phyloP scores from a whole-genome alignment of 1,139 yeast genomes.

The Nakaseomyces nivariensis region DNA sequence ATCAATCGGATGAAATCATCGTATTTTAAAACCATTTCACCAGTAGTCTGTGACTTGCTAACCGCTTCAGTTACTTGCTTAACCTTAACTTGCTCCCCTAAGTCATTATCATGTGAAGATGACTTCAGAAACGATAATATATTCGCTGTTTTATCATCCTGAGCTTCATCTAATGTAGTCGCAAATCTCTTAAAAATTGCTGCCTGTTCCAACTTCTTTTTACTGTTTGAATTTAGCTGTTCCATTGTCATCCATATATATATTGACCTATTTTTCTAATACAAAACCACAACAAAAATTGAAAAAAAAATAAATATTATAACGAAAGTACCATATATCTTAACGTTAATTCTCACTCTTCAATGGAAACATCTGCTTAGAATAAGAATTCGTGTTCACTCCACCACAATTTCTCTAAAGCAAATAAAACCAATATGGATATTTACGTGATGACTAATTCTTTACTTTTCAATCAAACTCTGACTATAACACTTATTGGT shows the following conservation, averaged over 20 bases:
- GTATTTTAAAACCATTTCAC: constrained; percentile 29
- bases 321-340: too few relatives aligned
- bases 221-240: constrained; percentile 30
- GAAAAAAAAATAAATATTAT: neutral
- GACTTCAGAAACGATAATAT: constrained; percentile 1
- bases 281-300: neutral
- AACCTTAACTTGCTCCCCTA: neutral
- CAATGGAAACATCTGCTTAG: too few relatives aligned
- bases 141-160: constrained; percentile 1
- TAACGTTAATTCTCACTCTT: too few relatives aligned
- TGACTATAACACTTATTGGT: too few relatives aligned
- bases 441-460: too few relatives aligned
- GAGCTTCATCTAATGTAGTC: neutral
- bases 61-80: neutral
- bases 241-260: constrained; percentile 25
- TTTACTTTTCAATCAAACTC: too few relatives aligned
- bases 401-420: too few relatives aligned
- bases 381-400: too few relatives aligned
- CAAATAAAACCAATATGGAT: too few relatives aligned
- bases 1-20: constrained; percentile 30
- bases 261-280: too few relatives aligned
- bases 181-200: constrained; percentile 33
- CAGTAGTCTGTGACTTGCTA: constrained; percentile 4
- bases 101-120: neutral
- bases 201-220: constrained; percentile 32